Conservation (phyloP, 108 stramenopile species). For the Cyclostephanos invisitatus region DNA sequence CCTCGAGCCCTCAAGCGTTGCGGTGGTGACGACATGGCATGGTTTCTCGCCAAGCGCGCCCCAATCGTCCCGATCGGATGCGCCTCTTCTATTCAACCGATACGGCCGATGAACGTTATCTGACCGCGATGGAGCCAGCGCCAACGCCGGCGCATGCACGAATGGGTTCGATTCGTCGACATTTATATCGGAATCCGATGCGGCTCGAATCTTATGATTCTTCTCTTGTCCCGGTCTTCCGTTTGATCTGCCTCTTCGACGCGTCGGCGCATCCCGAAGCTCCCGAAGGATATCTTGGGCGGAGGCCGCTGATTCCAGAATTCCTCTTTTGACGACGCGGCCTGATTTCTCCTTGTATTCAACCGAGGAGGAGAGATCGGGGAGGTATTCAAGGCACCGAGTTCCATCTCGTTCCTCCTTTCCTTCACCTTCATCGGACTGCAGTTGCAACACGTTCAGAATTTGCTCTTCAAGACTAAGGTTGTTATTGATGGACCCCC, state of each 20-base stretch:
- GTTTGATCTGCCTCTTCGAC: conserved; percentile 16
- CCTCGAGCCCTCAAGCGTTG: neutral
- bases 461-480: conserved; percentile 33
- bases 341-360: conserved; percentile 1
- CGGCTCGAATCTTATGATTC: neutral
- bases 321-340: conserved; percentile 9
- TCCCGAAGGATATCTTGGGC: conserved; percentile 38
- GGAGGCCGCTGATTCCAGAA: conserved; percentile 21
- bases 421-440: neutral
- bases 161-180: neutral
- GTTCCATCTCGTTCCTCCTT: neutral
- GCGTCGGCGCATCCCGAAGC: conserved; percentile 3
- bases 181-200: neutral
- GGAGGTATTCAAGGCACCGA: neutral
- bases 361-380: neutral
- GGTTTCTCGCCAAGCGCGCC: neutral
- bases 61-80: neutral
- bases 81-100: conserved; percentile 12
- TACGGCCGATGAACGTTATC: conserved; percentile 21
- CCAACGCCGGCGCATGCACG: conserved; percentile 2
- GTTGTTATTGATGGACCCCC: neutral
- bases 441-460: conserved; percentile 25
- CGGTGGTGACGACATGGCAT: neutral
- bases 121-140: conserved; percentile 33
- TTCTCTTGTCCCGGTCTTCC: neutral